Percentiles rank a stretch among this genome's conserved stretches.
These are phyloP conservation scores for Trichocladium uniseriatum DNA, from an alignment of 495 filamentous ascomycete species.

Conservation along the genomic window DNA sequence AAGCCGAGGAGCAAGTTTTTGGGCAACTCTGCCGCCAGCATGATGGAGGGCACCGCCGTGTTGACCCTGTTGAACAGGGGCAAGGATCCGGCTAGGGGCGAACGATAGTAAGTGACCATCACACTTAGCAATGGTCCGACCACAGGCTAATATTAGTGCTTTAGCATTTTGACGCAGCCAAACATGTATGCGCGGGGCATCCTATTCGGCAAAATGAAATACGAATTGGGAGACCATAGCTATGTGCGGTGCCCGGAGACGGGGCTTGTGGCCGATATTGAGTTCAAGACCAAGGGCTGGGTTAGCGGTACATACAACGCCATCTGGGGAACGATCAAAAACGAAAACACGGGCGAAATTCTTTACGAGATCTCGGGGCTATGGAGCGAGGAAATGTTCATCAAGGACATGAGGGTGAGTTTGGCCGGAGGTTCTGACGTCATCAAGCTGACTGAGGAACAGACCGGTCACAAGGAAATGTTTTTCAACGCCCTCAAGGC, in stretches of 20 bases:
- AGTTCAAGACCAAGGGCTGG: slow-evolving; percentile 98
- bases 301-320: slow-evolving; percentile 94
- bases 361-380: slow-evolving; percentile 85
- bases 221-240: slow-evolving; percentile 95
- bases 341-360: slow-evolving; percentile 73
- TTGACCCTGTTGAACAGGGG: slow-evolving; percentile 74
- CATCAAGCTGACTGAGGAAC: background rate
- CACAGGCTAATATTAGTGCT: background rate
- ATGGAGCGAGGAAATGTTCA: slow-evolving; percentile 90
- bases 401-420: slow-evolving; percentile 71
- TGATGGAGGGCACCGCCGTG: slow-evolving; percentile 95
- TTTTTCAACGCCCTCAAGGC: slow-evolving; percentile 79
- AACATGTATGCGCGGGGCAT: slow-evolving; percentile 99
- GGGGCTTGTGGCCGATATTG: slow-evolving; percentile 79
- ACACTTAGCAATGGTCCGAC: background rate
- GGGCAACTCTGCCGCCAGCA: slow-evolving; percentile 92
- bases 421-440: slow-evolving; percentile 3
- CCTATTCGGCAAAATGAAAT: slow-evolving; percentile 98
- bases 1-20: slow-evolving; percentile 96
- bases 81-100: slow-evolving; percentile 52
- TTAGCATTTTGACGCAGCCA: slow-evolving; percentile 81
- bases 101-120: slow-evolving; percentile 69
- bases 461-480: slow-evolving; percentile 82
- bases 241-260: slow-evolving; percentile 87
- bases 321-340: slow-evolving; percentile 86